Conservation (phyloP, 257 asterid genomes). For the Capsicum chinense region DNA sequence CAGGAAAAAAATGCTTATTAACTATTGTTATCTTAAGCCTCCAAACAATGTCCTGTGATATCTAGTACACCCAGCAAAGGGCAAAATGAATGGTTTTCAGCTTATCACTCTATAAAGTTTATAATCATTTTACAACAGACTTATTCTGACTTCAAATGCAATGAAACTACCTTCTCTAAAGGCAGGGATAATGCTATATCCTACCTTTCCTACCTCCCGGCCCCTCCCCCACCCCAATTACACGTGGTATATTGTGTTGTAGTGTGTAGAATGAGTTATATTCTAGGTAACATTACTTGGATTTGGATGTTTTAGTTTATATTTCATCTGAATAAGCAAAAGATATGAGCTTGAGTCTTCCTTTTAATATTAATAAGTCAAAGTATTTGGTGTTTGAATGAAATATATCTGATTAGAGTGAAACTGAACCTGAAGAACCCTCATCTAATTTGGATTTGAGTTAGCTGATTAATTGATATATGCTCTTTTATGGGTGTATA, state of each 20-base stretch:
- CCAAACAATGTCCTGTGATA: not conserved
- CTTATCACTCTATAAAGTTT: not conserved
- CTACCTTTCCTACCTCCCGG: no score
- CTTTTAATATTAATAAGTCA: not conserved
- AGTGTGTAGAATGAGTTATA: no score
- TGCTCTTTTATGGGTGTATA: not conserved
- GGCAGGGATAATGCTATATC: no score
- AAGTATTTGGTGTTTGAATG: not conserved
- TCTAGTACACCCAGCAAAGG: not conserved
- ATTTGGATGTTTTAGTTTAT: not conserved
- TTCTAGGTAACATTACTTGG: not conserved
- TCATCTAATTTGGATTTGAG: not conserved
- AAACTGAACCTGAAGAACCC: not conserved
- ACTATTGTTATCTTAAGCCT: no score
- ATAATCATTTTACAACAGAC: conserved; percentile 4
- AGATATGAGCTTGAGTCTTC: not conserved
- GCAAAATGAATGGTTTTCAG: not conserved
- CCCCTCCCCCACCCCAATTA: no score
- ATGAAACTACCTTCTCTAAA: not conserved
- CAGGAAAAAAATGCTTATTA: no score
- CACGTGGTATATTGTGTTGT: no score
- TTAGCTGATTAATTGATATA: not conserved
- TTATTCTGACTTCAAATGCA: not conserved
- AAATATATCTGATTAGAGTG: not conserved
- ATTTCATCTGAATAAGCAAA: not conserved